Evolutionary conservation across 2,329 filamentous ascomycete genomes (phyloP).

Genomic region (Cyphellophora attinorum): DNA sequence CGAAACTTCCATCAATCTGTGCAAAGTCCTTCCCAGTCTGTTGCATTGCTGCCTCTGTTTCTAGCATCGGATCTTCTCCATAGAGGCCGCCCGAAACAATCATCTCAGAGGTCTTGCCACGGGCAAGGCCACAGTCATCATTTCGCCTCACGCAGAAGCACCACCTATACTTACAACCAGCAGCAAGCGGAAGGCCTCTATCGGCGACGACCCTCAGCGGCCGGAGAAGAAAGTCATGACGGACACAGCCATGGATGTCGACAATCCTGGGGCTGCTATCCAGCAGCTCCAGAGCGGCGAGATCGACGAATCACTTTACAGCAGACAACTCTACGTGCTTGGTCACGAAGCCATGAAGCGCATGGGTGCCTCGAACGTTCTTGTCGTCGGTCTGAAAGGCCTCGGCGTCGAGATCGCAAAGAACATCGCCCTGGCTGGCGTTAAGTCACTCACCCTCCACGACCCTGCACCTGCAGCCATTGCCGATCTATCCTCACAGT

Average conservation of each 20-base stretch:
- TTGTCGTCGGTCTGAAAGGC: slow-evolving; percentile 84
- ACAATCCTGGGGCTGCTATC: slow-evolving; percentile 47
- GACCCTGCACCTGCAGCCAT: slow-evolving; percentile 78
- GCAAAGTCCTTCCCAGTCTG: background rate
- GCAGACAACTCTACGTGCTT: slow-evolving; percentile 60
- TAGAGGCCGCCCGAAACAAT: no score
- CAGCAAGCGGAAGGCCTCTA: slow-evolving; percentile 42
- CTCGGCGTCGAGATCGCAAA: slow-evolving; percentile 97
- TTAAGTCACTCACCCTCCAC: slow-evolving; percentile 91
- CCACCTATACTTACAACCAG: slow-evolving; percentile 36
- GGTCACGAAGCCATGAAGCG: slow-evolving; percentile 91
- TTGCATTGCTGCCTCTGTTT: background rate
- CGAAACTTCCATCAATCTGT: background rate
- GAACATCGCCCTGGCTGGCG: slow-evolving; percentile 94
- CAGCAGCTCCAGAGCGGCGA: slow-evolving; percentile 55
- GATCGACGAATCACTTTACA: slow-evolving; percentile 60
- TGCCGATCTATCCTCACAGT: slow-evolving; percentile 88
- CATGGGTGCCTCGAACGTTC: slow-evolving; percentile 92
- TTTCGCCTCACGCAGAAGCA: slow-evolving; percentile 22
- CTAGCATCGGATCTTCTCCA: no score
- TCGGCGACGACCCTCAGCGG: slow-evolving; percentile 35
- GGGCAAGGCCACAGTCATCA: slow-evolving; percentile 23
- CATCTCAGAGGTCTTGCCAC: slow-evolving; percentile 14
- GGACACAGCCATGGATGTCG: slow-evolving; percentile 53
- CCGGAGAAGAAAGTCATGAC: slow-evolving; percentile 45